Percentiles rank a stretch among this genome's conserved stretches.
phyloP scores from a whole-genome alignment of 2,329 filamentous ascomycete species.

The Diaporthe citri region DNA sequence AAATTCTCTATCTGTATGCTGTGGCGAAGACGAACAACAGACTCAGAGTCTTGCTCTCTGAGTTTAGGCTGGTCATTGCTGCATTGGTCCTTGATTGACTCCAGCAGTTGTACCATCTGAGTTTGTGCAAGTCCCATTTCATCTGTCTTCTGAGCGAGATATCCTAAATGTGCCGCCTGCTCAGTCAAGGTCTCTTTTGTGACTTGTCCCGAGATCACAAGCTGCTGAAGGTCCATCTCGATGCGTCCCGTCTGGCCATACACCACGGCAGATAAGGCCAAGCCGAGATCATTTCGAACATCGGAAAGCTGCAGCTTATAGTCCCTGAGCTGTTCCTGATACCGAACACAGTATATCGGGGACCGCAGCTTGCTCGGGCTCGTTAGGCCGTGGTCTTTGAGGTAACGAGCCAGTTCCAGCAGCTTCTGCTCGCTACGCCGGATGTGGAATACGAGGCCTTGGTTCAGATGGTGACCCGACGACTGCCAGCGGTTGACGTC shows the following conservation, averaged over 20 bases:
- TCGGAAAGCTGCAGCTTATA: background rate
- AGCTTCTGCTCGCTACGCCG: slow-evolving; percentile 3
- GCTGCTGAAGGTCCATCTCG: slow-evolving; percentile 9
- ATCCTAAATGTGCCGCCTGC: background rate
- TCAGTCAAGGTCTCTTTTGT: background rate
- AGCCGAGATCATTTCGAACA: background rate
- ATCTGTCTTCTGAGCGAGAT: background rate
- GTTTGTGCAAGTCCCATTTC: background rate
- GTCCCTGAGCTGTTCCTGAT: background rate
- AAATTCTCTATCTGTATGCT: background rate
- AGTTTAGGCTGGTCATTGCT: background rate
- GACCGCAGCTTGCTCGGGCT: background rate
- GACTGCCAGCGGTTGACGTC: background rate
- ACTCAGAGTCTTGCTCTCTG: background rate
- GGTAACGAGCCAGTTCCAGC: background rate
- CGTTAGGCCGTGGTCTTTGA: background rate
- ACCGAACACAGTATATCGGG: background rate
- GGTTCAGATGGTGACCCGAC: background rate
- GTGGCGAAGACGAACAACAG: background rate
- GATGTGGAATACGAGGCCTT: background rate
- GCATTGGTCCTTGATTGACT: background rate
- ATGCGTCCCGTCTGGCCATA: background rate
- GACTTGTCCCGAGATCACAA: background rate
- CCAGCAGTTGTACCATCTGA: background rate
- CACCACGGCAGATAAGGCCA: background rate